phyloP scores from a whole-genome alignment of 1,139 yeast species.

The Spathaspora sp. region DNA sequence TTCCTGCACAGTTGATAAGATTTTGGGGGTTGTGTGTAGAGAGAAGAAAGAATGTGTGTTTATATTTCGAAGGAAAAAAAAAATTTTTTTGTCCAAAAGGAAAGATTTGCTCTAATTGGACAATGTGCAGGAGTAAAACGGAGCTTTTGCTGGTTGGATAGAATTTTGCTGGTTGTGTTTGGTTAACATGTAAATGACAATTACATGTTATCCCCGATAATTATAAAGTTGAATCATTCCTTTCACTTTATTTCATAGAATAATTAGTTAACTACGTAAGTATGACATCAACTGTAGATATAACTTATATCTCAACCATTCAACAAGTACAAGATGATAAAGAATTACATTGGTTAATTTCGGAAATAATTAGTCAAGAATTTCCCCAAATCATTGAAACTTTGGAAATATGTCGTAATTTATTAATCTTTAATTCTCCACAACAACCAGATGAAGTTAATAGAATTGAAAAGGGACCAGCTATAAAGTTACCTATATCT shows the following conservation, averaged over 20 bases:
- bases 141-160: background rate
- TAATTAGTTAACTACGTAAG: background rate
- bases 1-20: slow-evolving; percentile 2
- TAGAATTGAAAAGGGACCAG: slow-evolving; percentile 34
- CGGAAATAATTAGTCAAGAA: slow-evolving; percentile 33
- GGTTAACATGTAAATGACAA: background rate
- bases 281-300: background rate
- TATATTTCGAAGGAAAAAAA: background rate
- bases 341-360: slow-evolving; percentile 44
- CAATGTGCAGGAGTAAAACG: background rate
- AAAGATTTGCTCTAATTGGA: background rate
- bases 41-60: background rate
- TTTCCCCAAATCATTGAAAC: slow-evolving; percentile 43
- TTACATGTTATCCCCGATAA: background rate
- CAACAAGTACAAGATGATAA: slow-evolving; percentile 26
- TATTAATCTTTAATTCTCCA: slow-evolving; percentile 39
- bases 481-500: slow-evolving; percentile 41
- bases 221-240: background rate
- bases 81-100: background rate
- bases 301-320: slow-evolving; percentile 7
- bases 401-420: slow-evolving; percentile 37
- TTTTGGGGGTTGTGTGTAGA: background rate
- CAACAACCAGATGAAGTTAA: slow-evolving; percentile 32
- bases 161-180: background rate
- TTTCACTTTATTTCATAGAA: too few species aligned